These are phyloP conservation scores for Phialophora chinensis DNA, from an alignment of 2,329 filamentous ascomycete species.

Conservation along the genomic window DNA sequence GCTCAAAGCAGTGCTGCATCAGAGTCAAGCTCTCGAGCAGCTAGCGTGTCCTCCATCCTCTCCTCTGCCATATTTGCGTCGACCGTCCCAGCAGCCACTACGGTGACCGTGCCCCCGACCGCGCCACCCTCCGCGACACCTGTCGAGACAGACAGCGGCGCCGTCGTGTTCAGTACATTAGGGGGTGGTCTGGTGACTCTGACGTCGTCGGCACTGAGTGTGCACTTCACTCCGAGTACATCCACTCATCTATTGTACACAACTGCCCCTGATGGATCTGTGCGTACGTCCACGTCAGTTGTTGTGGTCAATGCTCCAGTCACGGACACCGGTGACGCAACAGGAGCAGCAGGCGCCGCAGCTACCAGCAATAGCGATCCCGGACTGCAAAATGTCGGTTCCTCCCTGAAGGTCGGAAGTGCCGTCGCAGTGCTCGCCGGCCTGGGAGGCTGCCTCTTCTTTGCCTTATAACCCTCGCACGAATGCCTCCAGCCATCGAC, in stretches of 20 bases:
- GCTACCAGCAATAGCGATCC: conserved; percentile 42
- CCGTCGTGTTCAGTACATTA: conserved; percentile 42
- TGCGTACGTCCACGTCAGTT: conserved; percentile 53
- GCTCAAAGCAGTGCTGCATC: conserved; percentile 37
- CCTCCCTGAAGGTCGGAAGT: conserved; percentile 39
- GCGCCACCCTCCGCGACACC: conserved; percentile 36
- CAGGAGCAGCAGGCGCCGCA: conserved; percentile 35
- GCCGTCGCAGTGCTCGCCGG: conserved; percentile 19
- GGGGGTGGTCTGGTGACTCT: conserved; percentile 42
- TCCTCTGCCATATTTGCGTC: conserved; percentile 39
- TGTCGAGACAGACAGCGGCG: conserved; percentile 36
- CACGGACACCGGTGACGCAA: conserved; percentile 40
- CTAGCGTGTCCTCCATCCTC: conserved; percentile 37
- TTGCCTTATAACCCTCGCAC: conserved; percentile 21
- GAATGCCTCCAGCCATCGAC: neutral
- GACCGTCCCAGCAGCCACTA: conserved; percentile 36
- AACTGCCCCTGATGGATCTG: conserved; percentile 50
- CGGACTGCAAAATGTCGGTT: conserved; percentile 49
- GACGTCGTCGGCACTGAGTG: conserved; percentile 37
- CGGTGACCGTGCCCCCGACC: conserved; percentile 37
- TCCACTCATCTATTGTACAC: conserved; percentile 51
- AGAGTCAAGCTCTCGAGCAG: conserved; percentile 31
- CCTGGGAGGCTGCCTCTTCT: conserved; percentile 26
- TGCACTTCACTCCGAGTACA: conserved; percentile 44
- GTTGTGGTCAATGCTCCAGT: conserved; percentile 50